Evolutionary conservation across 768 basidiomycete genomes (phyloP).

Genomic region (Boletus rubroflammeus): DNA sequence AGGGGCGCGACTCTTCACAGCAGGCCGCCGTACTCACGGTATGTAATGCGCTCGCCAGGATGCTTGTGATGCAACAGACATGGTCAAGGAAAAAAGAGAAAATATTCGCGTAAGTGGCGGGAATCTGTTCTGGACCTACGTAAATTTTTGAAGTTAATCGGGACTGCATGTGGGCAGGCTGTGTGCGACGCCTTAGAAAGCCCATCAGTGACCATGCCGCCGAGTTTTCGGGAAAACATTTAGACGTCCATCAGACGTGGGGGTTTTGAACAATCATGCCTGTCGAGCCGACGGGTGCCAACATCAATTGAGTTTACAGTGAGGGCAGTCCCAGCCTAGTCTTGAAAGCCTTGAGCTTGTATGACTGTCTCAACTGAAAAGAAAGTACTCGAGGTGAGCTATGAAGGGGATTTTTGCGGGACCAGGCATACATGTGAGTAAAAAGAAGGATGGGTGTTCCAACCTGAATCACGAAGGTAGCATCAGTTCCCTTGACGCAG

Average conservation of each 20-base stretch:
- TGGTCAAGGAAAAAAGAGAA: neutral
- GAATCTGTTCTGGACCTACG: neutral
- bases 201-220: neutral
- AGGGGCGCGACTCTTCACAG: neutral
- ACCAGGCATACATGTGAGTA: neutral
- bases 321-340: neutral
- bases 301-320: neutral
- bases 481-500: neutral
- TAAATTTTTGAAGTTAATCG: neutral
- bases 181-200: slow-evolving; percentile 1
- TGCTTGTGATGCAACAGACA: neutral
- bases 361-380: neutral
- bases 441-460: neutral
- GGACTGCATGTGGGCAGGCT: neutral
- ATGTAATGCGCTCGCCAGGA: neutral
- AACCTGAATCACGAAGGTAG: neutral
- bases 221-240: neutral
- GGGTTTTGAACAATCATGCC: neutral
- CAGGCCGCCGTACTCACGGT: neutral
- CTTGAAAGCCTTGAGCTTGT: neutral
- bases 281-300: neutral
- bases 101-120: neutral
- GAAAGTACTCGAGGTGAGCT: neutral
- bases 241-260: slow-evolving; percentile 2
- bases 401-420: neutral